Percentiles rank a stretch among this genome's conserved stretches.
Evolutionary conservation across 108 stramenopile genomes (phyloP).

Genomic region (Parietichytrium sp.): DNA sequence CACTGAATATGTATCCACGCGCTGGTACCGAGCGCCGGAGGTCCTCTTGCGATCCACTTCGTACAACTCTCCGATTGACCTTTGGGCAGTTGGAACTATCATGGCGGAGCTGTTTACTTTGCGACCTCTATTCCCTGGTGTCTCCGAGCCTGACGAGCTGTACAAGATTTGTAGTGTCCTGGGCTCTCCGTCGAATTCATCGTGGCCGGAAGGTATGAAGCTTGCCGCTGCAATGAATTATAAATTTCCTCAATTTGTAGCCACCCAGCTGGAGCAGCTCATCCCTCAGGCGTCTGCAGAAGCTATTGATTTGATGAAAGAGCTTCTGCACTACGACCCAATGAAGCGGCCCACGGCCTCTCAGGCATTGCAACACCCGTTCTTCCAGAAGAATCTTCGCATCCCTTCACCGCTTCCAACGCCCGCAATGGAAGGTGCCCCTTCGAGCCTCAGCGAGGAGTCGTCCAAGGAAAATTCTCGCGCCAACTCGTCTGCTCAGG

Average conservation of each 20-base stretch:
- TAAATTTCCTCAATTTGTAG: conserved; percentile 66
- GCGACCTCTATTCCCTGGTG: conserved; percentile 85
- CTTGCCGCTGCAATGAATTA: conserved; percentile 66
- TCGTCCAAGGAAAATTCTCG: no score
- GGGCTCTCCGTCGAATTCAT: conserved; percentile 63
- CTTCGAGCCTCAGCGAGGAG: no score
- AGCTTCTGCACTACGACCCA: conserved; percentile 70
- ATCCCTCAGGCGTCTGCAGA: conserved; percentile 57
- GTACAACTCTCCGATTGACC: conserved; percentile 87
- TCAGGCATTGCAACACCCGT: conserved; percentile 67
- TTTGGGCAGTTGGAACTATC: conserved; percentile 86
- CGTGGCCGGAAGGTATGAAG: conserved; percentile 67
- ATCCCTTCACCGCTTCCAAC: background rate
- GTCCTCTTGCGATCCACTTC: conserved; percentile 68
- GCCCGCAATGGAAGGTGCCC: no score
- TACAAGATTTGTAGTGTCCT: conserved; percentile 75
- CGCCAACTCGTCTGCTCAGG: no score
- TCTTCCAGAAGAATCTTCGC: conserved; percentile 53
- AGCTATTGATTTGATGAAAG: conserved; percentile 53
- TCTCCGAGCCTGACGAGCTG: conserved; percentile 82
- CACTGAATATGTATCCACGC: conserved; percentile 88
- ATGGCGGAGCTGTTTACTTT: conserved; percentile 84
- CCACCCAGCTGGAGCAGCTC: conserved; percentile 58
- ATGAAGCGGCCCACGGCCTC: conserved; percentile 65
- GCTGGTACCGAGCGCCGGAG: conserved; percentile 97